Percentiles rank a stretch among this genome's conserved stretches.
Conservation (phyloP, 1,284 basidiomycete species). For the Agroathelia rolfsii region DNA sequence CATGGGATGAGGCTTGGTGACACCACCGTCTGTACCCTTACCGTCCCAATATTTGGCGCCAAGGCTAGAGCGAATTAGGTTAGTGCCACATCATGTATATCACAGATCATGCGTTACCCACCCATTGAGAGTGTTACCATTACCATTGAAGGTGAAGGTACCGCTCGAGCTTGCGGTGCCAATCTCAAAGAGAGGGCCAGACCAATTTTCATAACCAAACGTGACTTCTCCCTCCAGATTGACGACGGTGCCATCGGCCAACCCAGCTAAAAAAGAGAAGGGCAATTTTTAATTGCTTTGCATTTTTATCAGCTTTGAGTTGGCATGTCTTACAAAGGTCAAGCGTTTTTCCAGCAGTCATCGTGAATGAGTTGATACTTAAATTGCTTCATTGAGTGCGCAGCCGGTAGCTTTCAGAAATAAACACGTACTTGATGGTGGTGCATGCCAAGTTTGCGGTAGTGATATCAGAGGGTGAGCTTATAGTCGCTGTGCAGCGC, state of each 20-base stretch:
- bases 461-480: constrained; percentile 21
- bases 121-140: no score
- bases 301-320: no score
- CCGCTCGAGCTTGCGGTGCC: neutral
- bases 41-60: no score
- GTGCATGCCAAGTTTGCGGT: constrained; percentile 17
- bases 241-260: constrained; percentile 1
- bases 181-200: constrained; percentile 2
- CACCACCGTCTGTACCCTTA: no score
- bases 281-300: no score
- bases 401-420: neutral
- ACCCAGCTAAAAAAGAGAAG: neutral
- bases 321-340: no score
- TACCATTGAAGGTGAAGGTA: constrained; percentile 3
- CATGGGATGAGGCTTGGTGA: no score
- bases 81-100: no score
- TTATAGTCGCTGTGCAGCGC: no score
- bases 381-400: neutral
- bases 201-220: no score
- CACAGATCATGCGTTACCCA: no score
- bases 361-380: constrained; percentile 2
- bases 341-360: constrained; percentile 1
- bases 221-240: constrained; percentile 3
- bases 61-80: no score
- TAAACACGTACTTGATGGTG: constrained; percentile 2